Percentiles rank a stretch among this genome's conserved stretches.
These are phyloP conservation scores for Porcisia hertigi DNA, from an alignment of 208 protist species.

Conservation along the genomic window DNA sequence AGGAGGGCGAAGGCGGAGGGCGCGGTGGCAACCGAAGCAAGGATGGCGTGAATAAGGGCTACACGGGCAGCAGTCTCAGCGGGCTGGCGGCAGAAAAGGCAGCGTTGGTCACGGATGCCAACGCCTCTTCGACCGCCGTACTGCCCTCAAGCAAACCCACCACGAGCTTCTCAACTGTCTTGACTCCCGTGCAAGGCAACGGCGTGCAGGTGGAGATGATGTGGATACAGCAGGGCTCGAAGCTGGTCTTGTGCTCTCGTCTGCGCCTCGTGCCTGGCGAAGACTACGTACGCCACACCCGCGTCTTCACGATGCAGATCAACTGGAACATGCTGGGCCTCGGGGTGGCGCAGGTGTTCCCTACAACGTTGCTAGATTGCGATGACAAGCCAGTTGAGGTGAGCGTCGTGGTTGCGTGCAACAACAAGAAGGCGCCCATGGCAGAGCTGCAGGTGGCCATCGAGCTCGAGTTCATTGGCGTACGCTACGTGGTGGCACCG, in stretches of 20 bases:
- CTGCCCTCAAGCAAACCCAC: background rate
- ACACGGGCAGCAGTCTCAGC: background rate
- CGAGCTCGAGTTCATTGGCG: slow-evolving; percentile 52
- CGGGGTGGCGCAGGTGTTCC: slow-evolving; percentile 59
- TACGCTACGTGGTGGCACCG: slow-evolving; percentile 60
- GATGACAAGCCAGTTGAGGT: slow-evolving; percentile 39
- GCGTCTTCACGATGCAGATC: slow-evolving; percentile 50
- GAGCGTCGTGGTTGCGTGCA: slow-evolving; percentile 38
- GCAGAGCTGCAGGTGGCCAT: slow-evolving; percentile 51
- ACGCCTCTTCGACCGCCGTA: background rate
- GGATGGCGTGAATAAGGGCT: too few species aligned
- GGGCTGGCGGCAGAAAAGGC: background rate
- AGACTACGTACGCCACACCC: slow-evolving; percentile 42
- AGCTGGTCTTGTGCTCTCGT: slow-evolving; percentile 46
- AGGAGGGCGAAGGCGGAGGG: background rate
- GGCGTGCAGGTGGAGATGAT: slow-evolving; percentile 61
- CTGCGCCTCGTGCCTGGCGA: slow-evolving; percentile 49
- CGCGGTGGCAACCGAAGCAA: background rate
- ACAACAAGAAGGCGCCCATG: slow-evolving; percentile 45
- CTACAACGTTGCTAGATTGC: slow-evolving; percentile 33
- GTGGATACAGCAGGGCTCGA: slow-evolving; percentile 58
- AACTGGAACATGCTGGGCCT: slow-evolving; percentile 73
- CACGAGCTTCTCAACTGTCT: slow-evolving; percentile 25
- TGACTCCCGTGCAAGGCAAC: slow-evolving; percentile 38
- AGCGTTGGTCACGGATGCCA: too few species aligned